phyloP scores from a whole-genome alignment of 2,329 filamentous ascomycete genomes.

The Colletotrichum destructivum region DNA sequence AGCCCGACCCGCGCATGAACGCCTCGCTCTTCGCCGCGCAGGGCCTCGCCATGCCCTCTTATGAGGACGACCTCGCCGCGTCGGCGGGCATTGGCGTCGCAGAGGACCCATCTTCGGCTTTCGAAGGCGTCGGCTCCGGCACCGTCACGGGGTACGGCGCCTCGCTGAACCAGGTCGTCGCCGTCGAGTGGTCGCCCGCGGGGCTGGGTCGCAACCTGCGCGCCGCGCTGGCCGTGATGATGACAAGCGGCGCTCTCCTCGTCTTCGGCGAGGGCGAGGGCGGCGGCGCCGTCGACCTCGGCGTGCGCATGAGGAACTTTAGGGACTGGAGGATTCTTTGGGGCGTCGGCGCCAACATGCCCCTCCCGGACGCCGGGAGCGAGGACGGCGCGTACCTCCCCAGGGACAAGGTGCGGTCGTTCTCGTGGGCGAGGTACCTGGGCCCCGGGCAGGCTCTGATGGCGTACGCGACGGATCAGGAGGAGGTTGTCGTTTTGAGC shows the following conservation, averaged over 20 bases:
- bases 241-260: constrained; percentile 64
- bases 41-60: constrained; percentile 52
- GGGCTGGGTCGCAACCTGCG: constrained; percentile 69
- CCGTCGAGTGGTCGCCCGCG: constrained; percentile 71
- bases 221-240: constrained; percentile 66
- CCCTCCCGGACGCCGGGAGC: constrained; percentile 60
- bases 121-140: constrained; percentile 60
- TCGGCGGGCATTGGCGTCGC: not conserved
- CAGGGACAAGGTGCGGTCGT: constrained; percentile 59
- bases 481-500: constrained; percentile 66
- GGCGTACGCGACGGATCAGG: constrained; percentile 66
- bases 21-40: constrained; percentile 59
- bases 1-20: constrained; percentile 62
- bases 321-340: constrained; percentile 69
- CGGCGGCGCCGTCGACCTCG: constrained; percentile 45
- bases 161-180: constrained; percentile 69
- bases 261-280: constrained; percentile 64
- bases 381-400: constrained; percentile 45
- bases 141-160: constrained; percentile 64
- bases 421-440: constrained; percentile 67
- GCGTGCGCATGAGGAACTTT: constrained; percentile 57
- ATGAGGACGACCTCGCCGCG: constrained; percentile 36
- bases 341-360: constrained; percentile 67
- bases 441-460: constrained; percentile 60
- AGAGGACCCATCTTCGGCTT: constrained; percentile 49